Evolutionary conservation across 495 filamentous ascomycete genomes (phyloP).

Genomic region (Podospora fimiseda): DNA sequence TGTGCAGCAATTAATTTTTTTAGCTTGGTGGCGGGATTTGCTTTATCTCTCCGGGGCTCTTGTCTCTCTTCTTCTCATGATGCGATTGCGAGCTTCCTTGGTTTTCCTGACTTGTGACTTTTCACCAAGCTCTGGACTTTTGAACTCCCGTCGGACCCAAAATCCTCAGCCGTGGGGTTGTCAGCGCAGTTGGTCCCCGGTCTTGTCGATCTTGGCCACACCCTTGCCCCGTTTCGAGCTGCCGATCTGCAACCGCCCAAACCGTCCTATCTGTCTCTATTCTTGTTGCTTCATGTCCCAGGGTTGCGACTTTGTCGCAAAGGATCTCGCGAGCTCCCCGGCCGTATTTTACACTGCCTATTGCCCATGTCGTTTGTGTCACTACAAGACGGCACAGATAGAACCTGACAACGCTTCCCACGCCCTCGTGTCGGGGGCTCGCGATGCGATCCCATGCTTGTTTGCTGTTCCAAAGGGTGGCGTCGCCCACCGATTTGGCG

Average conservation of each 20-base stretch:
- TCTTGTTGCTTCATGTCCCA: neutral
- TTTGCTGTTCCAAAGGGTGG: neutral
- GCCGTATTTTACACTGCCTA: neutral
- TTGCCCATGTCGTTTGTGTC: neutral
- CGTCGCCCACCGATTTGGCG: neutral
- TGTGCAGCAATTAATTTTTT: too few relatives aligned
- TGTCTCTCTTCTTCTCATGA: too few relatives aligned
- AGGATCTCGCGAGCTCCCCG: neutral
- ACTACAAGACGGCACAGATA: neutral
- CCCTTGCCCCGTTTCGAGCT: slow-evolving; percentile 22
- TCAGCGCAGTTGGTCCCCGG: neutral
- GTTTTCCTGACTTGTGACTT: too few relatives aligned
- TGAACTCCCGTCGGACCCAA: too few relatives aligned
- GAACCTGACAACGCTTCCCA: neutral
- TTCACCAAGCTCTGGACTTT: too few relatives aligned
- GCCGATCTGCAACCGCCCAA: slow-evolving; percentile 24
- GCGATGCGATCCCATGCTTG: neutral
- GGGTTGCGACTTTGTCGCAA: slow-evolving; percentile 11
- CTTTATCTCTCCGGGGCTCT: neutral
- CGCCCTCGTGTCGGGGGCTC: neutral
- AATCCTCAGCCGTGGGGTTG: neutral
- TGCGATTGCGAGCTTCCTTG: too few relatives aligned
- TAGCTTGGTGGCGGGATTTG: neutral
- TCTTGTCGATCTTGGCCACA: neutral
- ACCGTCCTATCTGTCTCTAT: neutral